Percentiles rank a stretch among this genome's conserved stretches.
Conservation (phyloP, 805 yeast species). For the Starmerella scarabaei region DNA sequence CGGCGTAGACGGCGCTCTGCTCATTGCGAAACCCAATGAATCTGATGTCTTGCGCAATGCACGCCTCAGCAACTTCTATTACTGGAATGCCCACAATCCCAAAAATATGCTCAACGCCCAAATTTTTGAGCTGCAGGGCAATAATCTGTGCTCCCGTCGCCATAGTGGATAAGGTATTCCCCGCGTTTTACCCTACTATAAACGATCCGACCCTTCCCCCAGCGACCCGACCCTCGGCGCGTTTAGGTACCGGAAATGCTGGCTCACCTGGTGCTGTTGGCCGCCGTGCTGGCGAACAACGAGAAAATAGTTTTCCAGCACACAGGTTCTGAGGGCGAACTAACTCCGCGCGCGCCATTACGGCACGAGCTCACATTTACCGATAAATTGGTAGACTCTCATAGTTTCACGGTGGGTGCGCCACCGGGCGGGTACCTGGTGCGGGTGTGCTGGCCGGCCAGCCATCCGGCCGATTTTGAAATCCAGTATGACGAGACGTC, state of each 20-base stretch:
- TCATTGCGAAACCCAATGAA: constrained; percentile 57
- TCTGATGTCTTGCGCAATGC: constrained; percentile 39
- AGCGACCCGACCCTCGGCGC: no score
- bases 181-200: no score
- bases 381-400: no score
- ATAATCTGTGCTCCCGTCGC: constrained; percentile 35
- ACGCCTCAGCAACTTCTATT: constrained; percentile 55
- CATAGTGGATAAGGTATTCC: background rate
- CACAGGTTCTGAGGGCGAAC: background rate
- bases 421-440: constrained; percentile 22
- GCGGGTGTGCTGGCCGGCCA: constrained; percentile 29
- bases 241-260: no score
- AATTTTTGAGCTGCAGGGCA: constrained; percentile 34
- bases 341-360: background rate
- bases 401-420: no score
- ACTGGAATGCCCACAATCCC: constrained; percentile 70
- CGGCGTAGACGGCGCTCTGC: constrained; percentile 66
- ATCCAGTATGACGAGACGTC: constrained; percentile 14
- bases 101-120: constrained; percentile 46
- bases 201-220: no score
- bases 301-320: background rate
- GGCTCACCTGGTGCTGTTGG: no score
- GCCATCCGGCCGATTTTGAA: constrained; percentile 23
- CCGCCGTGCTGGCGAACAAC: background rate
- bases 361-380: background rate